These are phyloP conservation scores for Gleditsia sinensis DNA, from an alignment of 306 rosid genomes.

Conservation along the genomic window DNA sequence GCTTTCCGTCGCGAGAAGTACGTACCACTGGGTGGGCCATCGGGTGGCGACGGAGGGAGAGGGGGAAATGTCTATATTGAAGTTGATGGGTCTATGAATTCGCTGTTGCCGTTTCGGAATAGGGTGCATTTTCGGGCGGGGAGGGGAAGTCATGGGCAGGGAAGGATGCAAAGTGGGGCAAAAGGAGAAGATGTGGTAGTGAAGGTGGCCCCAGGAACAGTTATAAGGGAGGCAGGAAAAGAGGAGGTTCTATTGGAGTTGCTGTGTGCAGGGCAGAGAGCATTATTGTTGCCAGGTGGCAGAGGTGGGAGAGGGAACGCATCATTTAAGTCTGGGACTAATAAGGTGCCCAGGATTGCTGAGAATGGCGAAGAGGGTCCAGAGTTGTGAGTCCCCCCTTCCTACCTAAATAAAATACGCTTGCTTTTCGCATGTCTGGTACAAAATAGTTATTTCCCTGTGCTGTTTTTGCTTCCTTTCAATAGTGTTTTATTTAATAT, in stretches of 20 bases:
- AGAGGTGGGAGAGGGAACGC: conserved; percentile 98
- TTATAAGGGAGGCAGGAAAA: conserved; percentile 62
- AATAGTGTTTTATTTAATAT: conserved; percentile 9
- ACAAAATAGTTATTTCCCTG: background rate
- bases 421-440: background rate
- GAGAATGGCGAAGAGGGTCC: conserved; percentile 89
- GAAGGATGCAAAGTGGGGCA: conserved; percentile 72
- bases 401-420: background rate
- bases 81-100: conserved; percentile 82
- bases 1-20: conserved; percentile 92
- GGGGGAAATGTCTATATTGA: conserved; percentile 87
- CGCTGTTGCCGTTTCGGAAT: conserved; percentile 77
- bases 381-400: conserved; percentile 62
- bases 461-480: background rate
- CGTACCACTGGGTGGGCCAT: conserved; percentile 90
- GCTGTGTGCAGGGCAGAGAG: conserved; percentile 77
- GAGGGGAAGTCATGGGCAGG: conserved; percentile 81
- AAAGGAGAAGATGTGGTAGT: conserved; percentile 88
- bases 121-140: conserved; percentile 88
- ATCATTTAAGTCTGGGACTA: conserved; percentile 75
- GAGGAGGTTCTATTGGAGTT: conserved; percentile 76
- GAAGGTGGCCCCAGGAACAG: conserved; percentile 88
- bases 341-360: conserved; percentile 90
- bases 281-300: conserved; percentile 82
- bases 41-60: conserved; percentile 93